phyloP scores from a whole-genome alignment of 768 basidiomycete genomes.

The Naganishia friedmannii region DNA sequence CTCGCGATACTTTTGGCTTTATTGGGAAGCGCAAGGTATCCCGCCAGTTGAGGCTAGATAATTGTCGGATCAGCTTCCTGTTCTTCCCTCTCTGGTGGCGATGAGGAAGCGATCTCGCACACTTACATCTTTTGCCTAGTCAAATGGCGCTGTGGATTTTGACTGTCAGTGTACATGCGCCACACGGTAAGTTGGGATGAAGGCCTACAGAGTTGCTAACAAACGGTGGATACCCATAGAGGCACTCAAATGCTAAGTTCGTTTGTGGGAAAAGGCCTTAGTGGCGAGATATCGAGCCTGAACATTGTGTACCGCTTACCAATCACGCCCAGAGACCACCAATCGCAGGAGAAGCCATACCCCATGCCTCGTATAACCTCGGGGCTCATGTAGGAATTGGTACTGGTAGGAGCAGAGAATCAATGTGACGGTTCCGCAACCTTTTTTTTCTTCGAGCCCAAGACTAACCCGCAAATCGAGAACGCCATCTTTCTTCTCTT shows the following conservation, averaged over 20 bases:
- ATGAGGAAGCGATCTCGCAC: neutral
- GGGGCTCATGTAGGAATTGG: conserved; percentile 51
- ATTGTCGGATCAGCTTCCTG: neutral
- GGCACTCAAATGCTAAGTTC: conserved; percentile 71
- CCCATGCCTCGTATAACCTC: conserved; percentile 59
- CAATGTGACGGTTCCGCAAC: conserved; percentile 6
- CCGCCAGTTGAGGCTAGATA: conserved; percentile 73
- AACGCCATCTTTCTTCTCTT: conserved; percentile 78
- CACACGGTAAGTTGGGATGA: conserved; percentile 18
- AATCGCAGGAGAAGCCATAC: conserved; percentile 91
- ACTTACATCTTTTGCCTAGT: conserved; percentile 84
- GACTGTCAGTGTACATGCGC: conserved; percentile 22
- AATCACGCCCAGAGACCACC: conserved; percentile 98
- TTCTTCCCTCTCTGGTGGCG: neutral
- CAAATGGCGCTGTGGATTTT: conserved; percentile 69
- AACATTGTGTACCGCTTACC: conserved; percentile 50
- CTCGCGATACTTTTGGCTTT: conserved; percentile 76
- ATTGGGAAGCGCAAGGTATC: conserved; percentile 81
- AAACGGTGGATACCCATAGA: conserved; percentile 94
- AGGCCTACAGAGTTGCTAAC: conserved; percentile 63
- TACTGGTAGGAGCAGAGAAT: conserved; percentile 33
- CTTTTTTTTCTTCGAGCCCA: no score
- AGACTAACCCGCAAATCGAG: conserved; percentile 47
- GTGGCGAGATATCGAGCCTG: neutral
- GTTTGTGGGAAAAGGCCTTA: no score